A percentile compares a stretch with the other conserved stretches of the same genome.
Evolutionary conservation across 129 eudicot species (phyloP).

Genomic region (Saussurea involucrata): DNA sequence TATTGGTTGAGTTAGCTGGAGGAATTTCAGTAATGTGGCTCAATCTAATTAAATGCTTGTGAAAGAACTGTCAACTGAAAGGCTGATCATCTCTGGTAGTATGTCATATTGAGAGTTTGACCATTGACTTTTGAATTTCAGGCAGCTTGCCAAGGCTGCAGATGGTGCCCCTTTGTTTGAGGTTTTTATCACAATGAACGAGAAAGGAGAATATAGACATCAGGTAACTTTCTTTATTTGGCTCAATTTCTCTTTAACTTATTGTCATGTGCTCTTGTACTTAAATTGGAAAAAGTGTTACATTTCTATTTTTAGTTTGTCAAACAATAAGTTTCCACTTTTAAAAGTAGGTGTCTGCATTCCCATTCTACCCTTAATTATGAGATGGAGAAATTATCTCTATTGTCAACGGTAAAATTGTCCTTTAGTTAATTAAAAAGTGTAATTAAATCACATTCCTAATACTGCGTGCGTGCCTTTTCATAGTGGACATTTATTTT

Average conservation of each 20-base stretch:
- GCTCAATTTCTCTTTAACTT: not conserved
- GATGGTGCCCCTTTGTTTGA: slow-evolving; percentile 87
- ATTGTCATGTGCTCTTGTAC: not conserved
- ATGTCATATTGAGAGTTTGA: slow-evolving; percentile 8
- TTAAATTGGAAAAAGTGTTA: not conserved
- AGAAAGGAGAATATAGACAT: slow-evolving; percentile 70
- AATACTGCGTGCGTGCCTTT: not conserved
- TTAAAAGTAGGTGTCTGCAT: not conserved
- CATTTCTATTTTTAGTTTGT: not conserved
- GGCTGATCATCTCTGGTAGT: not conserved
- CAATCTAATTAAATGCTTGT: not conserved
- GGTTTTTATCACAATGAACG: slow-evolving; percentile 58
- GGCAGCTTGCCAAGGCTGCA: slow-evolving; percentile 82
- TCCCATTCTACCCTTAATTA: not conserved
- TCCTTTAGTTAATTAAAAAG: not conserved
- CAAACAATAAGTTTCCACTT: not conserved
- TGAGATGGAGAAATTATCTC: not conserved
- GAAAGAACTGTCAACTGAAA: not conserved
- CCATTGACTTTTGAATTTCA: slow-evolving; percentile 33
- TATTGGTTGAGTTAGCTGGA: not conserved
- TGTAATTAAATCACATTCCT: not conserved
- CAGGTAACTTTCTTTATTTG: slow-evolving; percentile 61
- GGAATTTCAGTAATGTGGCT: not conserved
- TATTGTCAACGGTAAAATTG: not conserved
- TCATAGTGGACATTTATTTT: not conserved